Base-by-base conservation (phyloP, 2,329 filamentous ascomycete species). In the Trichoderma polysporum region DNA sequence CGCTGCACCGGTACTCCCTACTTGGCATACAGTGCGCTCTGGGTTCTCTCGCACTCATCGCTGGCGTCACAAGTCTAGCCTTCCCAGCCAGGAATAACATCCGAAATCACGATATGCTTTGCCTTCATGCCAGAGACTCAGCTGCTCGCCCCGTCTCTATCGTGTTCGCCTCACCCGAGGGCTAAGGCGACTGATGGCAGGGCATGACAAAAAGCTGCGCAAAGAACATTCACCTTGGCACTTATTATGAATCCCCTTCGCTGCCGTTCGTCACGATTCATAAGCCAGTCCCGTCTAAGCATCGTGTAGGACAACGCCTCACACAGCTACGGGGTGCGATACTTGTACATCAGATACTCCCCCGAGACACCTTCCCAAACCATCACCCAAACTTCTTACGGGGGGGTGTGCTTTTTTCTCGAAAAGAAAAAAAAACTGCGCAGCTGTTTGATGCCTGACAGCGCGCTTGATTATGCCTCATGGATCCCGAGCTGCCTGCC, bases 31-130 rank as follows among this genome's bases (percentile, higher is more conserved):
- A 59, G 64, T 52, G 56, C 29, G 29, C 8, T 1, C 8, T 19
- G 9, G 1, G 15, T 12, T 19, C 45, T 19, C n/a, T 15, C 25
- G 59, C 35, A 62, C 59, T 39, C 22, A 17, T 19, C 29, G 17
- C 27, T 33, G 33, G 37, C 29, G 50, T 33, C 33, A 63, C 45
- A 35, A 37, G 33, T 25, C 22, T 33, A 60, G n/a, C 39, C 54
- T 60, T 54, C 56, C 47, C 27, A 62, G 65, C 58, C 35, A 67
- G 49, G 65, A 61, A 60, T 56, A 39, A 54, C 49, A 37, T 29
- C 65, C 57, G 65, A 62, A 49, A 54, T 62, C 57, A 54, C 54
- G 47, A 67, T 54, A 29, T 54, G 65, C 49, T 41, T 61, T 66
- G 22, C 25, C 29, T 37, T 47, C 22, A 57, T 45, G 47, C 49